These are phyloP conservation scores for Diaporthe capsici DNA, from an alignment of 2,329 filamentous ascomycete genomes.

Conservation along the genomic window DNA sequence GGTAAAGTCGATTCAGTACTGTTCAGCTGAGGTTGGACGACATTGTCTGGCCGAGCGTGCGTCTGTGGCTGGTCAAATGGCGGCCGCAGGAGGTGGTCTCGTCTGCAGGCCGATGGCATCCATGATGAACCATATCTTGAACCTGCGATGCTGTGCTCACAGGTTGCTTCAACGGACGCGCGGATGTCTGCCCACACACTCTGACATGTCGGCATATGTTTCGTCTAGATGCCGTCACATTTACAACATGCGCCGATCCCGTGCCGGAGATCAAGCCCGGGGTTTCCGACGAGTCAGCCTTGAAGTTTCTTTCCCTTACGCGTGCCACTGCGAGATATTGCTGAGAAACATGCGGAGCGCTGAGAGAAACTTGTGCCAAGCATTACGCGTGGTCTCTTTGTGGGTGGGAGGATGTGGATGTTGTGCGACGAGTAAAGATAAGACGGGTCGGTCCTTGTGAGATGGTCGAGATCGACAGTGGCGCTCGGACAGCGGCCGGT, in stretches of 20 bases:
- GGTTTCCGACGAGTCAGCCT: slow-evolving; percentile 13
- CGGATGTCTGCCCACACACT: neutral
- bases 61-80: neutral
- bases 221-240: slow-evolving; percentile 20
- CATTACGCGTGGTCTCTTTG: slow-evolving; percentile 12
- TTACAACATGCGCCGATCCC: slow-evolving; percentile 6
- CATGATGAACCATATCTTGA: neutral
- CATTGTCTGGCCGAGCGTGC: neutral
- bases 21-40: slow-evolving; percentile 14
- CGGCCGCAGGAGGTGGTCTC: neutral
- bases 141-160: neutral
- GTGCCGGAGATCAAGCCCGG: neutral
- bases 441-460: slow-evolving; percentile 28
- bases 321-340: neutral
- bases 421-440: neutral
- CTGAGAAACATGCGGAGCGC: slow-evolving; percentile 8
- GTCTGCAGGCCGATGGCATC: neutral
- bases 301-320: neutral
- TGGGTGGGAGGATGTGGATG: slow-evolving; percentile 2
- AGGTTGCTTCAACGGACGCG: neutral
- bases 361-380: neutral
- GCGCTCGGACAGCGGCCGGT: slow-evolving; percentile 19
- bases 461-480: slow-evolving; percentile 16
- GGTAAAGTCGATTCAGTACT: slow-evolving; percentile 8
- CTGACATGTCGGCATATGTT: neutral